Evolutionary conservation across 495 filamentous ascomycete genomes (phyloP), one percentile per base, ranked within the genome.

Genomic region (Talaromyces liani): DNA sequence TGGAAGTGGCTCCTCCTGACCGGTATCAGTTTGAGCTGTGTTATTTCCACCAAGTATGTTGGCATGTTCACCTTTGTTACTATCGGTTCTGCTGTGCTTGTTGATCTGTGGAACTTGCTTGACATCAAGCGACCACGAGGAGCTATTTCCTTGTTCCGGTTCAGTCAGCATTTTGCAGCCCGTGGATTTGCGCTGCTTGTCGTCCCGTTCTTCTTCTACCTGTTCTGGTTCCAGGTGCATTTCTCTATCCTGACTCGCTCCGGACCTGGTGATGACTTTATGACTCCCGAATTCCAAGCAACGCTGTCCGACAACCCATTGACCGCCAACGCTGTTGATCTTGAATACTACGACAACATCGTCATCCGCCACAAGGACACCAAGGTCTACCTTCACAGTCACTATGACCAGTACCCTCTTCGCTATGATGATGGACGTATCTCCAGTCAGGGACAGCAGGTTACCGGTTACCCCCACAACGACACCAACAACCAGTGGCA

Each of bases 161-260:
- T 96, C 77, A 83, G 82, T 58, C 93, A 95, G 79, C 94, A 98
- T 73, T 93, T 98, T 70, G 84, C 78, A 8, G 94, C 94, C 67
- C 90, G 94, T 31, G 82, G 85, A 16, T 80, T 94, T 67, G 92
- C 87, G 8, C 80, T 98, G 41, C 91, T 98, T 67, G 69, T 96
- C 51, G 83, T 98, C 58, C 94, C 94, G 39, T 97, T 97, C 84
- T 82, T 98, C 67, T 94, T 98, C 76, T 98, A 98, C 73, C 84
- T 98, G 31, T 98, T 98, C 82, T 98, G 95, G 95, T 98, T 98
- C 86, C 94, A 98, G 80, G 92, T 98, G 33, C 94, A 98, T 76
- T 98, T 98, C 72, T 82, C 91, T 25, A 90, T 98, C 68, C 81
- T 98, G 60, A 88, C 79, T 47, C 84, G 88, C 58, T 97, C 93